Conservation (phyloP, 257 asterid genomes). For the Thymus quinquecostatus region DNA sequence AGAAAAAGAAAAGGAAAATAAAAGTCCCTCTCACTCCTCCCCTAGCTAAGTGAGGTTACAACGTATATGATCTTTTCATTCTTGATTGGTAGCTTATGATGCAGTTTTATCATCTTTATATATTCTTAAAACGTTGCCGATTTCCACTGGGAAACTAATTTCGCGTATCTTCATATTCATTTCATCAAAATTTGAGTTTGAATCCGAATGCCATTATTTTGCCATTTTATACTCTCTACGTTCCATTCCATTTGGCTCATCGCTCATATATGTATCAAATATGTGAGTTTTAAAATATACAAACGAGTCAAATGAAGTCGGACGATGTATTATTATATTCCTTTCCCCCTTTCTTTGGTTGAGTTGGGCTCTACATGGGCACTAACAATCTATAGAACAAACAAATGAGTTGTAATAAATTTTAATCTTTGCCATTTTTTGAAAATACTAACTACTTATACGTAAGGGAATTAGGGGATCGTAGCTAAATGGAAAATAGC, state of each 20-base stretch:
- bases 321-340: too few species aligned
- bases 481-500: too few species aligned
- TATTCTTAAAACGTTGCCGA: not conserved
- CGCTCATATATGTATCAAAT: not conserved
- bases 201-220: not conserved
- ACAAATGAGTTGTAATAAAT: too few species aligned
- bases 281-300: too few species aligned
- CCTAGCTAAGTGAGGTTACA: not conserved
- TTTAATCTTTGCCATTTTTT: too few species aligned
- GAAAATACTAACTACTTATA: too few species aligned
- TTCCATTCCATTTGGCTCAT: not conserved
- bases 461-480: too few species aligned
- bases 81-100: slow-evolving; percentile 21
- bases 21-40: slow-evolving; percentile 9
- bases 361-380: too few species aligned
- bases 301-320: too few species aligned
- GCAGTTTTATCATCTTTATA: slow-evolving; percentile 2
- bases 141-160: not conserved
- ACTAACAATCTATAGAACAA: too few species aligned
- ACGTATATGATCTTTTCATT: slow-evolving; percentile 7
- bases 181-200: not conserved
- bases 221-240: not conserved
- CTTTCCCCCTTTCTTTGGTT: too few species aligned
- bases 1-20: slow-evolving; percentile 7
- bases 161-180: not conserved